These are phyloP conservation scores for Mediolabrus comicus DNA, from an alignment of 108 stramenopile species.

Conservation along the genomic window DNA sequence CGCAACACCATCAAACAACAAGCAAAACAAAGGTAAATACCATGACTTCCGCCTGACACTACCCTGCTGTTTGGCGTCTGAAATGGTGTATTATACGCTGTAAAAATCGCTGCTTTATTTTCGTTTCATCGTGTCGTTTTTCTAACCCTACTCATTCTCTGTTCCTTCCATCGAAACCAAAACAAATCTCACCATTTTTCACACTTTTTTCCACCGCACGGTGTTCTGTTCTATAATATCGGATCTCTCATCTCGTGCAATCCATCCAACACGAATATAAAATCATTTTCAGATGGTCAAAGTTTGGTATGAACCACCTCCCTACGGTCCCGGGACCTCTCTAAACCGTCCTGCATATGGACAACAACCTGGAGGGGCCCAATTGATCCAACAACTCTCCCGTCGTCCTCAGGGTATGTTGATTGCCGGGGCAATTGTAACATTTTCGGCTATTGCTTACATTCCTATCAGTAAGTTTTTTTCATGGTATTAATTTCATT, in stretches of 20 bases:
- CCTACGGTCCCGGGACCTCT: constrained; percentile 71
- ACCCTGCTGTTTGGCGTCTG: too few species aligned
- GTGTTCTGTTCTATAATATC: background rate
- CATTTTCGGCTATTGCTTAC: constrained; percentile 55
- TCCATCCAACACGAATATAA: background rate
- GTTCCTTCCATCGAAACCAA: background rate
- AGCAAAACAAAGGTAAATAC: too few species aligned
- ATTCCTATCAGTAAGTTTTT: constrained; percentile 72
- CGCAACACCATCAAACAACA: too few species aligned
- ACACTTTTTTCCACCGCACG: background rate
- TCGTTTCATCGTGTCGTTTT: too few species aligned
- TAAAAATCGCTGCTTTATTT: too few species aligned
- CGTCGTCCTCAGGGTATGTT: constrained; percentile 56
- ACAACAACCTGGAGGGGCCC: constrained; percentile 20
- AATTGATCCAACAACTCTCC: constrained; percentile 50
- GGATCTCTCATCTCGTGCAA: too few species aligned
- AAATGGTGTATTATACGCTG: too few species aligned
- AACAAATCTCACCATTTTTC: background rate
- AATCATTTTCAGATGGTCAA: constrained; percentile 10
- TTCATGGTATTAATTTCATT: background rate
- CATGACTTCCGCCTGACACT: too few species aligned
- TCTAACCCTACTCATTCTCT: background rate
- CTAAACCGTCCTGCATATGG: constrained; percentile 77
- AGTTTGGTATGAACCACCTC: constrained; percentile 83
- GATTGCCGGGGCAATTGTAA: constrained; percentile 45